Percentiles rank a stretch among this genome's conserved stretches.
Conservation (phyloP, 2,329 filamentous ascomycete genomes). For the Shiraia bambusicola region DNA sequence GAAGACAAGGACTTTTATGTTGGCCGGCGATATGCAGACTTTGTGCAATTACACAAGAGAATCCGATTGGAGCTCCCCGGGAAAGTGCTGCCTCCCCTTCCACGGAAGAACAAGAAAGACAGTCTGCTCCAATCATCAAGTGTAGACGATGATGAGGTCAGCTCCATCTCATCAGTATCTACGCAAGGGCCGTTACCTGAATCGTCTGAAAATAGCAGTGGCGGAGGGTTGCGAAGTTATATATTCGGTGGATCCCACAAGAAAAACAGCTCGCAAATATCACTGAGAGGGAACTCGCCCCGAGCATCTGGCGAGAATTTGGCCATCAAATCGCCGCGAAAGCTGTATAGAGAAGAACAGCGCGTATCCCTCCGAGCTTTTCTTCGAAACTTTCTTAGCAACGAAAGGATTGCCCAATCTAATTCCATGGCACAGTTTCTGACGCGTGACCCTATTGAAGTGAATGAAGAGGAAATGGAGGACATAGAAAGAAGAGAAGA, state of each 20-base stretch:
- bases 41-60: conserved; percentile 74
- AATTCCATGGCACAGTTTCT: conserved; percentile 85
- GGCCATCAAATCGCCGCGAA: conserved; percentile 46
- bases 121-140: conserved; percentile 59
- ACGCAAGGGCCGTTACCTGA: conserved; percentile 59
- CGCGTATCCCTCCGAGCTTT: conserved; percentile 89
- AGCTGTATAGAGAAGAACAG: conserved; percentile 84
- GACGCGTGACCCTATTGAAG: conserved; percentile 67
- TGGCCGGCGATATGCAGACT: conserved; percentile 85
- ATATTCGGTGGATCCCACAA: conserved; percentile 45
- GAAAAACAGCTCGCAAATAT: conserved; percentile 45
- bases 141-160: conserved; percentile 67
- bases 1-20: conserved; percentile 76
- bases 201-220: conserved; percentile 36
- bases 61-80: conserved; percentile 85
- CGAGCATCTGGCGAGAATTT: conserved; percentile 37
- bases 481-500: conserved; percentile 79
- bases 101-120: conserved; percentile 86
- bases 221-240: conserved; percentile 49
- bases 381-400: conserved; percentile 80
- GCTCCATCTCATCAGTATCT: conserved; percentile 78
- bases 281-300: conserved; percentile 37
- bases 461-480: conserved; percentile 78
- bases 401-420: conserved; percentile 79
- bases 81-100: conserved; percentile 81